phyloP scores from a whole-genome alignment of 805 yeast genomes.

The Wickerhamiella australiensis region DNA sequence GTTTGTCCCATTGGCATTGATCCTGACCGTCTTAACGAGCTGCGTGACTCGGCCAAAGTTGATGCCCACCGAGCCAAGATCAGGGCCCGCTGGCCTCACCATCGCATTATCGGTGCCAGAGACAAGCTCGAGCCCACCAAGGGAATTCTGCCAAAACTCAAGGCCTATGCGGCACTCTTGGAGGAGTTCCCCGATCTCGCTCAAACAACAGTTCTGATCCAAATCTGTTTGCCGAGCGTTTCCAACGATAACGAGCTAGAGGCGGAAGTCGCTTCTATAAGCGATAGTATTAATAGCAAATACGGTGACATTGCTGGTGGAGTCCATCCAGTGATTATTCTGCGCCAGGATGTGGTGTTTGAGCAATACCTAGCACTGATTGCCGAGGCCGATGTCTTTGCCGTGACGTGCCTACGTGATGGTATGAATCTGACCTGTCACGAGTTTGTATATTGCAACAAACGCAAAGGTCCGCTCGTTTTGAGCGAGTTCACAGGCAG shows the following conservation, averaged over 20 bases:
- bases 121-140: constrained; percentile 81
- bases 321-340: constrained; percentile 71
- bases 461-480: constrained; percentile 54
- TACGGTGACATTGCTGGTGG: constrained; percentile 56
- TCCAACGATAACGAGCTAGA: constrained; percentile 52
- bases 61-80: constrained; percentile 40
- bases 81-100: constrained; percentile 63
- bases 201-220: constrained; percentile 61
- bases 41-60: constrained; percentile 41
- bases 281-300: constrained; percentile 67
- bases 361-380: constrained; percentile 80
- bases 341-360: constrained; percentile 81
- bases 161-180: constrained; percentile 75
- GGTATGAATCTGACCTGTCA: constrained; percentile 96
- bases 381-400: constrained; percentile 75
- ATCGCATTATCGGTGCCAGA: constrained; percentile 65
- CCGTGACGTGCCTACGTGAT: constrained; percentile 85
- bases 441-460: constrained; percentile 72
- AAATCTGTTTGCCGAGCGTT: constrained; percentile 57
- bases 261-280: constrained; percentile 59
- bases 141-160: constrained; percentile 75
- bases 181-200: constrained; percentile 58
- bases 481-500: constrained; percentile 93
- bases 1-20: constrained; percentile 34
- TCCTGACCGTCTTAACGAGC: constrained; percentile 35